Conservation (phyloP, 768 basidiomycete species). For the Lenzites betulinus region DNA sequence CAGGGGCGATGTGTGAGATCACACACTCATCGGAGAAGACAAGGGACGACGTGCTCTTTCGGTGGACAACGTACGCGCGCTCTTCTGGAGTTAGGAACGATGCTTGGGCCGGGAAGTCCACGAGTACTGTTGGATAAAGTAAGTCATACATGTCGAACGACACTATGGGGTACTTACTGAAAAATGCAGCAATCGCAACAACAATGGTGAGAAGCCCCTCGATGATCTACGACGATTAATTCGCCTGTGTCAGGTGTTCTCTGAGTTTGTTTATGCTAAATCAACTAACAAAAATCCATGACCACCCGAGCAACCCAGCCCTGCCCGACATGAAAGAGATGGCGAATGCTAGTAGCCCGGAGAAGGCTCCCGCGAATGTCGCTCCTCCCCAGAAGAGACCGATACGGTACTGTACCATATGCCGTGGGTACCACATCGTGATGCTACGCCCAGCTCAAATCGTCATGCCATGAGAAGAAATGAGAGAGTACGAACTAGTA, state of each 20-base stretch:
- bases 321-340: constrained; percentile 39
- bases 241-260: too few relatives aligned
- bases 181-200: constrained; percentile 46
- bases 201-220: constrained; percentile 63
- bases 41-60: neutral
- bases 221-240: constrained; percentile 49
- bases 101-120: constrained; percentile 62
- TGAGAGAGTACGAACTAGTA: constrained; percentile 58
- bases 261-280: too few relatives aligned
- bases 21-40: too few relatives aligned
- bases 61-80: constrained; percentile 45
- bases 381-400: constrained; percentile 33
- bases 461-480: too few relatives aligned
- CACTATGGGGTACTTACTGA: neutral
- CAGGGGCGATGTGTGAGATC: neutral
- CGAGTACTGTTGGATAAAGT: constrained; percentile 43
- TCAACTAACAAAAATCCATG: constrained; percentile 36
- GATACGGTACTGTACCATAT: constrained; percentile 32
- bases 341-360: constrained; percentile 36
- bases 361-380: constrained; percentile 30
- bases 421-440: constrained; percentile 29
- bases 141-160: too few relatives aligned
- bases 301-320: constrained; percentile 33
- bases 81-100: constrained; percentile 65
- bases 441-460: neutral